Base-by-base conservation (phyloP, 768 basidiomycete species). In the Panaeolus papilionaceus region DNA sequence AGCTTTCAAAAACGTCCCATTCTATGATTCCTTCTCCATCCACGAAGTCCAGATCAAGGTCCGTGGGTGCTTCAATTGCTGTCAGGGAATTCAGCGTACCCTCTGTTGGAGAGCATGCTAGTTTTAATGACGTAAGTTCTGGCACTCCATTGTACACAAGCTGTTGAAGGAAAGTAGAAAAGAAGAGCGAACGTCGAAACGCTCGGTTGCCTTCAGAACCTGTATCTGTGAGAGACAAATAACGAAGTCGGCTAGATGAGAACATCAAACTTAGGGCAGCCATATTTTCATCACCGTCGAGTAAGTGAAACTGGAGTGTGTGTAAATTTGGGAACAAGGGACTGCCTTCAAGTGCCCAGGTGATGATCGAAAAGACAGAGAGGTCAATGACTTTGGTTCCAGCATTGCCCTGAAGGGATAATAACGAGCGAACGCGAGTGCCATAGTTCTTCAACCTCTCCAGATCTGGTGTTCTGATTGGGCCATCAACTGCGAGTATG, bases 101-200 rank as follows among this genome's bases (percentile, higher is more conserved):
- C 14, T 45, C 44, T 45, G 44, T 45, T 16, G 44, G 44, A 16
- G n/a, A 16, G 44, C 44, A 49, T 8, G 23, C 16, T 18, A 49
- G 11, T 26, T 49, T 49, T 3, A 45, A 20, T 10, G 40, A 42
- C 10, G 40, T 10, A 42, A 45, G 44, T 7, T 45, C 44, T 18
- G 44, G n/a, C 3, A 20, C 44, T n/a, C 7, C 18, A 45, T 7
- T 16, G 44, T 45, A 45, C 2, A 16, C 44, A 20, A n/a, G 18
- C 44, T 45, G 44, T 45, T 45, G 44, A 16, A 45, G 44, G n/a
- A 45, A 45, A 45, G 44, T n/a, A 45, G 44, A 45, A 16, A 45
- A 45, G 16, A 3, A 45, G 12, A 14, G 16, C 6, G 44, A 18
- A 45, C 44, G 44, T 20, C 16, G 44, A 4, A n/a, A 18, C 39